A percentile compares a stretch with the other conserved stretches of the same genome.
These are phyloP conservation scores for Mycena sp. DNA, from an alignment of 1,284 basidiomycete species.

Conservation along the genomic window DNA sequence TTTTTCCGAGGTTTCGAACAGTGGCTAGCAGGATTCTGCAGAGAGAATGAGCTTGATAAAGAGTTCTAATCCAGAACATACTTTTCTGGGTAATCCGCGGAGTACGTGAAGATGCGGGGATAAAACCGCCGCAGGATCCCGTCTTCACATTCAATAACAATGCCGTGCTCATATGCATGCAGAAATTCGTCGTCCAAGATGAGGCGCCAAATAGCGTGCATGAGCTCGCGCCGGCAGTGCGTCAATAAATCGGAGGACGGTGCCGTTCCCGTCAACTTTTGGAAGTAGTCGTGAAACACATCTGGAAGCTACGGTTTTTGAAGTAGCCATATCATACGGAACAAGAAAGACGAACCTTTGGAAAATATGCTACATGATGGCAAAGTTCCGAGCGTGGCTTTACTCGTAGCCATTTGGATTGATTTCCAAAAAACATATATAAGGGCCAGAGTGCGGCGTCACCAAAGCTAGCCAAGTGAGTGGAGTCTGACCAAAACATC, in stretches of 20 bases:
- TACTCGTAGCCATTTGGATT: constrained; percentile 37
- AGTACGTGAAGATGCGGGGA: constrained; percentile 44
- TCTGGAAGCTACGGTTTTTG: background rate
- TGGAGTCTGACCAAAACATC: constrained; percentile 45
- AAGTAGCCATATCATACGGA: background rate
- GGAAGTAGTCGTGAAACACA: background rate
- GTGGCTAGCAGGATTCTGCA: constrained; percentile 40
- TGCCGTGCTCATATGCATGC: constrained; percentile 40
- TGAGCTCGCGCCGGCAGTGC: constrained; percentile 41
- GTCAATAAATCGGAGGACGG: constrained; percentile 27
- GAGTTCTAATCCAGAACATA: no score
- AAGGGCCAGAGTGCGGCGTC: constrained; percentile 41
- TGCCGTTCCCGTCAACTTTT: background rate
- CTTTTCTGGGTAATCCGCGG: constrained; percentile 29
- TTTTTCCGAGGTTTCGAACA: constrained; percentile 38
- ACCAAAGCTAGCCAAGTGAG: constrained; percentile 43
- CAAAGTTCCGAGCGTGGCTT: constrained; percentile 25
- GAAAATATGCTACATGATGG: constrained; percentile 38
- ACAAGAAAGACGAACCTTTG: background rate
- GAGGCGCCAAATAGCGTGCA: constrained; percentile 38
- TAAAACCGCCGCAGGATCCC: constrained; percentile 36
- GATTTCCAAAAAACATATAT: constrained; percentile 42
- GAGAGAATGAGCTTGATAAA: background rate
- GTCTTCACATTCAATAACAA: constrained; percentile 40
- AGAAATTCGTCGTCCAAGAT: constrained; percentile 41